Evolutionary conservation across 2,329 filamentous ascomycete genomes (phyloP).

Genomic region (Hymenoscyphus albidus): DNA sequence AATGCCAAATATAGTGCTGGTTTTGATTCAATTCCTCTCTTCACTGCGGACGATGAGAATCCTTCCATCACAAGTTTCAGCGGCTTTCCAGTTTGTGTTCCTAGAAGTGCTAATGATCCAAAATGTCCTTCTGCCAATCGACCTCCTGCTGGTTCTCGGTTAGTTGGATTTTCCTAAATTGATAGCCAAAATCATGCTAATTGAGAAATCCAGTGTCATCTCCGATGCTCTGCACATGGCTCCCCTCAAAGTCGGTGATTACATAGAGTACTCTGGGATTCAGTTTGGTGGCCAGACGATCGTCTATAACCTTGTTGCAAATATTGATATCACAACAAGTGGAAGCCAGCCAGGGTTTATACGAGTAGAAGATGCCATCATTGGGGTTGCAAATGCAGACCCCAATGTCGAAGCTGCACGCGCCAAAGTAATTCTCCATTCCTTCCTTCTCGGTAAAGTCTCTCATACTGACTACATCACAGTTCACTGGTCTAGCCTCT

Average conservation of each 20-base stretch:
- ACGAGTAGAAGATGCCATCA: constrained; percentile 41
- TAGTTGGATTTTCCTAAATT: neutral
- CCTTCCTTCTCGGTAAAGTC: constrained; percentile 15
- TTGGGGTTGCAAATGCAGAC: constrained; percentile 38
- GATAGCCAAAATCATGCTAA: neutral
- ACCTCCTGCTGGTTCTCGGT: neutral
- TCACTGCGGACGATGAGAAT: constrained; percentile 47
- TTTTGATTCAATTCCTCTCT: constrained; percentile 39
- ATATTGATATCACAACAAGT: constrained; percentile 38
- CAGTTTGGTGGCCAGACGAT: constrained; percentile 35
- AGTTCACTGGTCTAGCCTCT: constrained; percentile 40
- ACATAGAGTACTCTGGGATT: constrained; percentile 40
- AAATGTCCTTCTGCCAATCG: constrained; percentile 33
- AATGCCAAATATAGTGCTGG: constrained; percentile 42
- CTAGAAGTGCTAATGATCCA: constrained; percentile 37
- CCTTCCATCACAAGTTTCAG: constrained; percentile 46
- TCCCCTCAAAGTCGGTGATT: constrained; percentile 40
- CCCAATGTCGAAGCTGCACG: constrained; percentile 38
- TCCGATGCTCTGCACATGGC: constrained; percentile 40
- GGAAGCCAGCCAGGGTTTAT: constrained; percentile 39
- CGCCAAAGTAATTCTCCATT: constrained; percentile 8
- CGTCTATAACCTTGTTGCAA: constrained; percentile 38
- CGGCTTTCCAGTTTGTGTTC: constrained; percentile 51
- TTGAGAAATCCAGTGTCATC: constrained; percentile 30
- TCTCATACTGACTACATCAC: neutral